A percentile compares a stretch with the other conserved stretches of the same genome.
These are phyloP conservation scores for Diplodia mutila DNA, from an alignment of 2,329 filamentous ascomycete genomes.

Conservation along the genomic window DNA sequence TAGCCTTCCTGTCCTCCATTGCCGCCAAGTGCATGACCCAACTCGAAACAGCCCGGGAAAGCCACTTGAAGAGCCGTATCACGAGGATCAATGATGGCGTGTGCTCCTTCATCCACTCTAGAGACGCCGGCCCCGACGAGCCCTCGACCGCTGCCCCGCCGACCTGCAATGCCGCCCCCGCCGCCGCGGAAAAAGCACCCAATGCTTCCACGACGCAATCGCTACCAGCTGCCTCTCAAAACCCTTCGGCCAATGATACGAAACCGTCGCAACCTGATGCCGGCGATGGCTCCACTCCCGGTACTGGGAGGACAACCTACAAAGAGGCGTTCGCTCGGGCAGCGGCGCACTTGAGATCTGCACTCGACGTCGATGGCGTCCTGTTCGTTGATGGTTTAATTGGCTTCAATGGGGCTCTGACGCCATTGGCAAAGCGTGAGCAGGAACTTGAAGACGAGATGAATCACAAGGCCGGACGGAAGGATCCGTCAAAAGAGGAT, in stretches of 20 bases:
- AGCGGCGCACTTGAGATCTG: conserved; percentile 27
- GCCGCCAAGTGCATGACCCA: conserved; percentile 27
- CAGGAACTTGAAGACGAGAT: conserved; percentile 28
- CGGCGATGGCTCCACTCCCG: background rate
- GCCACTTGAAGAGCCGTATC: conserved; percentile 22
- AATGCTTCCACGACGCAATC: background rate
- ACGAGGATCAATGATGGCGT: conserved; percentile 12
- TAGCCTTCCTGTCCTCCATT: conserved; percentile 18
- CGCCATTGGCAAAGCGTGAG: conserved; percentile 28
- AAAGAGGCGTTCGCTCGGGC: conserved; percentile 30
- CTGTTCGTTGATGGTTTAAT: conserved; percentile 30
- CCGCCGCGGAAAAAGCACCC: background rate
- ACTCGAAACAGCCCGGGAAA: conserved; percentile 28
- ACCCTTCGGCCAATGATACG: background rate
- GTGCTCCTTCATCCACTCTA: conserved; percentile 21
- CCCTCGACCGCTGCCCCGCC: background rate
- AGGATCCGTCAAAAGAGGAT: conserved; percentile 1
- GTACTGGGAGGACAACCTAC: conserved; percentile 27
- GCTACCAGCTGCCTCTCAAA: background rate
- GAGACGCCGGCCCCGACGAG: conserved; percentile 2
- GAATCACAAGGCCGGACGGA: conserved; percentile 1
- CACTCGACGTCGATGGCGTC: conserved; percentile 26
- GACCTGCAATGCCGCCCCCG: background rate
- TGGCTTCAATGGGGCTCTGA: conserved; percentile 28
- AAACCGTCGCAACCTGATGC: background rate